Conservation (phyloP, 2,329 filamentous ascomycete species). For the Penicillium janthinellum region DNA sequence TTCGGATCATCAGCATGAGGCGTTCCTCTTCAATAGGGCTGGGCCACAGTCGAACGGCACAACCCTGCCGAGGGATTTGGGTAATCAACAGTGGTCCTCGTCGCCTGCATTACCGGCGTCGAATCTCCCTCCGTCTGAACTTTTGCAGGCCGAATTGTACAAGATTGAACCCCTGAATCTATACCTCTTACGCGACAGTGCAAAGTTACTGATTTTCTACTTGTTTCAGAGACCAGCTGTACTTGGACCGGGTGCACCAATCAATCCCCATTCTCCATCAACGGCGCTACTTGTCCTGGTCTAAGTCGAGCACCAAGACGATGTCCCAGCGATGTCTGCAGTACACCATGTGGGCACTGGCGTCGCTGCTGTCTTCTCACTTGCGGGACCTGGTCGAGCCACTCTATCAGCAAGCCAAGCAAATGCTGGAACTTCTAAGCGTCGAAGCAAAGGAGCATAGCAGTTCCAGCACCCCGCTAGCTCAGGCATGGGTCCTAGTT, state of each 20-base stretch:
- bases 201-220: background rate
- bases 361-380: slow-evolving; percentile 21
- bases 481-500: slow-evolving; percentile 22
- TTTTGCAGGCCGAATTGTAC: slow-evolving; percentile 16
- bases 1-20: background rate
- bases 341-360: slow-evolving; percentile 42
- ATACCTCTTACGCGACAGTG: too few species aligned
- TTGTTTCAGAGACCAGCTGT: slow-evolving; percentile 25
- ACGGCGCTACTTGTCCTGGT: slow-evolving; percentile 22
- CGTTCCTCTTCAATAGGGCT: background rate
- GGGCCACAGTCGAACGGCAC: background rate
- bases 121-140: background rate
- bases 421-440: slow-evolving; percentile 14
- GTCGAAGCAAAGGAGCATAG: slow-evolving; percentile 2
- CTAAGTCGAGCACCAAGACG: slow-evolving; percentile 5
- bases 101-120: background rate
- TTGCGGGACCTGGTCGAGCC: slow-evolving; percentile 13
- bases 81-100: too few species aligned
- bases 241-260: slow-evolving; percentile 27
- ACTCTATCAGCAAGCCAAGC: slow-evolving; percentile 16
- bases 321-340: slow-evolving; percentile 19
- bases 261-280: slow-evolving; percentile 26
- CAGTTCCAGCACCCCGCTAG: slow-evolving; percentile 6
- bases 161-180: too few species aligned
- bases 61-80: background rate